Conservation (phyloP, 2,329 filamentous ascomycete genomes). For the Aspergillus eucalypticola region DNA sequence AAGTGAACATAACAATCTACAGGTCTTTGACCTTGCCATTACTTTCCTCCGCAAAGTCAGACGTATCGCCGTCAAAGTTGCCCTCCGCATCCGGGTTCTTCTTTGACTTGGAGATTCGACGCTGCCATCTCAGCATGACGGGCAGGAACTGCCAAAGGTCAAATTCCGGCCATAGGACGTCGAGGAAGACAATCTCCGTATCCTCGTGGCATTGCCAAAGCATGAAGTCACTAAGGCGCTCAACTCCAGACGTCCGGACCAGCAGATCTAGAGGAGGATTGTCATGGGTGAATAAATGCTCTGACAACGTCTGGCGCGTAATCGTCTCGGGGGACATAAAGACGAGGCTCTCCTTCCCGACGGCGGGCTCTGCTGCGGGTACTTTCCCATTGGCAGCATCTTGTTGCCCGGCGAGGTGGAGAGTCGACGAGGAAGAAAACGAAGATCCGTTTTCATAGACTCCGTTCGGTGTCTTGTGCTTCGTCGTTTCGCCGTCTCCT, state of each 20-base stretch:
- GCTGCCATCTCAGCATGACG: conserved; percentile 87
- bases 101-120: conserved; percentile 63
- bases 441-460: conserved; percentile 37
- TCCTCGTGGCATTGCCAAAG: conserved; percentile 96
- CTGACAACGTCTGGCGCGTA: conserved; percentile 75
- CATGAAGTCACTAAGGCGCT: conserved; percentile 95
- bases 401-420: conserved; percentile 41
- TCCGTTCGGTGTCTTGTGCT: conserved; percentile 22
- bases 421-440: conserved; percentile 51
- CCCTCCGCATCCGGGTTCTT: conserved; percentile 61
- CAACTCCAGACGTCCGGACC: conserved; percentile 88
- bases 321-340: conserved; percentile 84
- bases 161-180: conserved; percentile 95
- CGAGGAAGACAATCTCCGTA: conserved; percentile 87
- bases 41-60: conserved; percentile 31
- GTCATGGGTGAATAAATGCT: conserved; percentile 83
- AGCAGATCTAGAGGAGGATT: conserved; percentile 88
- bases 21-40: conserved; percentile 33
- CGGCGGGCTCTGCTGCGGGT: conserved; percentile 33
- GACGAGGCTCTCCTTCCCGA: conserved; percentile 30
- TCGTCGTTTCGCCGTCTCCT: conserved; percentile 44
- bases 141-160: conserved; percentile 91
- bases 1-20: conserved; percentile 20
- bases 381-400: conserved; percentile 38
- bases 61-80: conserved; percentile 56